These are phyloP conservation scores for Suillus luteus DNA, from an alignment of 768 basidiomycete species.

Conservation along the genomic window DNA sequence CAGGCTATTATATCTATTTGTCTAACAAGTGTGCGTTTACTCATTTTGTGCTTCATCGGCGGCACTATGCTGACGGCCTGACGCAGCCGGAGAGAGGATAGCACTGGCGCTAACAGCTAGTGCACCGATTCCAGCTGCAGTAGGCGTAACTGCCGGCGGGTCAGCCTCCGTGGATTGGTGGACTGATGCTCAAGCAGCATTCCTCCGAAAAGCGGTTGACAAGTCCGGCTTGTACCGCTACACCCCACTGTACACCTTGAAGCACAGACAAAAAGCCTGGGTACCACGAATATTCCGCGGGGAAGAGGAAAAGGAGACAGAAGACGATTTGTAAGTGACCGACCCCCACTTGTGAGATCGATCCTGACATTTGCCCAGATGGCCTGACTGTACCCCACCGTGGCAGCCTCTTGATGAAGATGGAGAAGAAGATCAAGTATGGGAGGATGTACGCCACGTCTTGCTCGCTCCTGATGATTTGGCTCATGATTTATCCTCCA, in stretches of 20 bases:
- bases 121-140: conserved; percentile 15
- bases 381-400: conserved; percentile 20
- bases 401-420: conserved; percentile 32
- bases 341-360: neutral
- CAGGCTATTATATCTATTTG: conserved; percentile 37
- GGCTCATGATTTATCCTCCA: neutral
- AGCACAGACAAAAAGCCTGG: conserved; percentile 13
- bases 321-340: conserved; percentile 21
- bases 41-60: neutral
- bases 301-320: conserved; percentile 6
- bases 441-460: neutral
- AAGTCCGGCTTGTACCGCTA: conserved; percentile 23
- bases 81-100: conserved; percentile 27
- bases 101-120: conserved; percentile 24
- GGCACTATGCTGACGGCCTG: conserved; percentile 7
- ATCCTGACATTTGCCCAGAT: conserved; percentile 18
- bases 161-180: conserved; percentile 23
- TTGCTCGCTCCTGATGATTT: neutral
- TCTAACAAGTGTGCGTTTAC: conserved; percentile 25
- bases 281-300: conserved; percentile 16
- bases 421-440: conserved; percentile 22
- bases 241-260: conserved; percentile 32
- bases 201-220: conserved; percentile 28
- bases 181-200: conserved; percentile 20
- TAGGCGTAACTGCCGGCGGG: conserved; percentile 20